Evolutionary conservation across 1,284 basidiomycete genomes (phyloP), one percentile per base, ranked within the genome.

Genomic region (Uromyces viciae-fabae): DNA sequence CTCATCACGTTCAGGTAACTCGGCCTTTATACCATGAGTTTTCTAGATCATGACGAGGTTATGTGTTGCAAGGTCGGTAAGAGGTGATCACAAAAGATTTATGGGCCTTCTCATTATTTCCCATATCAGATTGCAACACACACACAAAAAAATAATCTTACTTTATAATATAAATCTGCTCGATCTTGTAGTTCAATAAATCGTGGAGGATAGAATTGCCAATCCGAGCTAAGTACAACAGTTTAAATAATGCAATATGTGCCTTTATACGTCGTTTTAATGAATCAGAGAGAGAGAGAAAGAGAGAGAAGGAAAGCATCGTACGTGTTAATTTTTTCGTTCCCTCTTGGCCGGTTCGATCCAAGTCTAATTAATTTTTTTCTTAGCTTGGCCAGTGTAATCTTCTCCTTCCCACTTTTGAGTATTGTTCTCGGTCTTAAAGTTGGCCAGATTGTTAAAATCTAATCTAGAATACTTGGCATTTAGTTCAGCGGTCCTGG

Each of bases 321-420:
- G 38, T 46, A 74, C 72, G 72, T 74, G 33, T 74, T 74, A 28
- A 74, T 74, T 17, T 74, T 74, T 98, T 77, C 96, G 91, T 87
- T 99, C 96, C 36, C 97, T 91, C 88, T 99, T 99, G 56, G 93
- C 94, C 22, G 97, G 89, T 78, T 96, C 94, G 68, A 99, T 91
- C 86, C 95, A 91, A 83, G 92, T 92, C 85, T 93, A 88, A 83
- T 91, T 91, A 83, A 94, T 88, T 7, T 88, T 85, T 87, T 93
- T 94, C 83, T 90, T 90, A 87, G 92, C 58, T 52, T 81, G 78
- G 33, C 78, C 78, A 82, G 82, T 89, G 87, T 95, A 98, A 85
- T 98, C 94, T 86, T 97, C 94, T 74, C 97, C 95, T 85, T 99
- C 96, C 95, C 95, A 98, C 83, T 94, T 92, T 64, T 81, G 78